phyloP scores from a whole-genome alignment of 441 rosid species.

The Lagerstroemia fauriei region DNA sequence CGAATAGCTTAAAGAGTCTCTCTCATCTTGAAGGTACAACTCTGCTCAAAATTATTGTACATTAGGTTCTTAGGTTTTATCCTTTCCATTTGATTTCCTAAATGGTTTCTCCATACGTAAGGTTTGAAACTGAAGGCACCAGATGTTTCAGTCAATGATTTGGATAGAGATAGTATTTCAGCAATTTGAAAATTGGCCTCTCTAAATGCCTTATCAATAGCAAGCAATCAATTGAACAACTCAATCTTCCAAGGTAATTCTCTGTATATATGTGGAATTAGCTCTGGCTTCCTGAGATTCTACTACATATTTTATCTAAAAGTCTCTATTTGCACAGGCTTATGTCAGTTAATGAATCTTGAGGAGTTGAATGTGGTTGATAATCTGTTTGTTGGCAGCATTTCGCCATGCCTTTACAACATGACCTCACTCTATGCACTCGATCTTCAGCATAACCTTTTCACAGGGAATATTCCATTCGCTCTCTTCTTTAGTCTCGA shows the following conservation, averaged over 20 bases:
- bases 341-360: conserved; percentile 3
- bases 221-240: not conserved
- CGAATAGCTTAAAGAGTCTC: not conserved
- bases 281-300: not conserved
- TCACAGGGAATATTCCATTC: conserved; percentile 2
- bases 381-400: not conserved
- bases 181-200: not conserved
- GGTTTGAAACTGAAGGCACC: not conserved
- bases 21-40: not conserved
- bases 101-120: not conserved
- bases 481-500: not conserved
- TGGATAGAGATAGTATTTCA: not conserved
- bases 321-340: not conserved
- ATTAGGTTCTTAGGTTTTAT: too few relatives aligned
- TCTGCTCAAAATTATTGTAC: too few relatives aligned
- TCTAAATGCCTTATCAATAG: not conserved
- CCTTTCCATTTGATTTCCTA: too few relatives aligned
- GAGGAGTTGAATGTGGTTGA: not conserved
- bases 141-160: not conserved
- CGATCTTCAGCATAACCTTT: not conserved
- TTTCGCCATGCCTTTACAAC: not conserved
- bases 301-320: too few relatives aligned
- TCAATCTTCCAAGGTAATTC: not conserved
- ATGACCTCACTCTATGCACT: conserved; percentile 12
- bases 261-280: too few relatives aligned